phyloP scores from a whole-genome alignment of 2,329 filamentous ascomycete genomes.

The Colletotrichum plurivorum region DNA sequence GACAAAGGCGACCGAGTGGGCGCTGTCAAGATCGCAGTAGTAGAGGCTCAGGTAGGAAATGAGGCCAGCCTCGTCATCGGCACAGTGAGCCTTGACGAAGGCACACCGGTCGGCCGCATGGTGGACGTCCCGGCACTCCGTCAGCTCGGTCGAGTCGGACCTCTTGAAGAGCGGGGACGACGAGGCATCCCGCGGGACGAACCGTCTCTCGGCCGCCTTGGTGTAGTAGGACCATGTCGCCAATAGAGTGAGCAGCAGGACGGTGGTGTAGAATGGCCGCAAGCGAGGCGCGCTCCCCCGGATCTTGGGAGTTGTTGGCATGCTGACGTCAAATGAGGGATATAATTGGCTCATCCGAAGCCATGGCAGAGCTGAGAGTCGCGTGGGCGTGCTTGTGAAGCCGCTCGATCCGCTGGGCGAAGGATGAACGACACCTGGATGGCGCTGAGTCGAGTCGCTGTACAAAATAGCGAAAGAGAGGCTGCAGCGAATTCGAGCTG shows the following conservation, averaged over 20 bases:
- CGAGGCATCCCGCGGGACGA: constrained; percentile 38
- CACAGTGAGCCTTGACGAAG: constrained; percentile 86
- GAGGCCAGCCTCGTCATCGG: constrained; percentile 90
- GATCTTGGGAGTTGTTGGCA: constrained; percentile 44
- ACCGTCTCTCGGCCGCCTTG: constrained; percentile 29
- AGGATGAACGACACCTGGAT: constrained; percentile 20
- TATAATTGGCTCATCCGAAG: constrained; percentile 39
- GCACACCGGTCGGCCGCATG: constrained; percentile 84
- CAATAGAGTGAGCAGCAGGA: constrained; percentile 62
- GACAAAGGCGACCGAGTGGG: constrained; percentile 82
- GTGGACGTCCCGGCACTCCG: constrained; percentile 85
- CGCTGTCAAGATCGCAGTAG: constrained; percentile 82
- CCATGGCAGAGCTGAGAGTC: constrained; percentile 35
- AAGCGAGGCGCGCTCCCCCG: constrained; percentile 57
- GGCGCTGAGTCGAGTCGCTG: constrained; percentile 17
- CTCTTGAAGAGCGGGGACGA: constrained; percentile 46
- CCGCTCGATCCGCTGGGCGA: constrained; percentile 30
- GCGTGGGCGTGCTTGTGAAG: constrained; percentile 32
- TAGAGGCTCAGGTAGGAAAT: constrained; percentile 91
- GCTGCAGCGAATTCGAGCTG: constrained; percentile 30
- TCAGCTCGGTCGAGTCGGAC: constrained; percentile 46
- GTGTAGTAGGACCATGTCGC: constrained; percentile 60
- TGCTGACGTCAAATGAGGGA: constrained; percentile 42
- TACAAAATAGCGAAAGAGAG: constrained; percentile 4
- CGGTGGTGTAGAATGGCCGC: constrained; percentile 65